Base-by-base conservation (phyloP, 2,329 filamentous ascomycete species). In the Aspergillus brunneoviolaceus region DNA sequence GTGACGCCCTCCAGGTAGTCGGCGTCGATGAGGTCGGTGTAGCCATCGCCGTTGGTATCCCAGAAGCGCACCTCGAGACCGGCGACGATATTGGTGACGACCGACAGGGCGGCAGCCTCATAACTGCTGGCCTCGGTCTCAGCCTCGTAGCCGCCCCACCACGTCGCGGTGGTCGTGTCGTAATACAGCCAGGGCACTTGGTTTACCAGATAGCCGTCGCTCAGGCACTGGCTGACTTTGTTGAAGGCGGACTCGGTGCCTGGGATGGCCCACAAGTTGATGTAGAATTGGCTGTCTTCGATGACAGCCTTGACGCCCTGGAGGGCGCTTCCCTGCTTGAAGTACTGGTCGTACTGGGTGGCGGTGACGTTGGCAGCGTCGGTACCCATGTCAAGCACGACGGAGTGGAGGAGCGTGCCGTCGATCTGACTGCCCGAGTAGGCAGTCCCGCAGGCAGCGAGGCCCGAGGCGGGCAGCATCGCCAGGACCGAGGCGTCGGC, bases 101-200 rank as follows among this genome's bases (percentile, higher is more conserved):
- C 50, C 2, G 50, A 51, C 29, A 51, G 50, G 29, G 50, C 29
- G 12, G 50, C 50, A 39, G 50, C 50, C 11, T 51, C 29, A 29
- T 51, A 51, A 51, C 50, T 51, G 50, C 33, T 31, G 27, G 50
- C 50, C 4, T 51, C 50, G 19, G 50, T 51, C 50, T 51, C 50
- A 6, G 50, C 50, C 29, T 51, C 50, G n/a, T 51, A 51, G 16
- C 50, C 50, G 33, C 29, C 50, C n/a, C n/a, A 51, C 50, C 50
- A 51, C 11, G 16, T 33, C 29, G 50, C 50, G 29, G 50, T 35
- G 11, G 50, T 51, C 12, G 29, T 33, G 50, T 51, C 19, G 29
- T 51, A 51, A 35, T 51, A 51, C 50, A 51, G 50, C 50, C 50
- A 51, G 50, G 50, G 25, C 29, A 51, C 50, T 51, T 51, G 50